These are phyloP conservation scores for Exidia glandulosa DNA, from an alignment of 768 basidiomycete genomes.

Conservation along the genomic window DNA sequence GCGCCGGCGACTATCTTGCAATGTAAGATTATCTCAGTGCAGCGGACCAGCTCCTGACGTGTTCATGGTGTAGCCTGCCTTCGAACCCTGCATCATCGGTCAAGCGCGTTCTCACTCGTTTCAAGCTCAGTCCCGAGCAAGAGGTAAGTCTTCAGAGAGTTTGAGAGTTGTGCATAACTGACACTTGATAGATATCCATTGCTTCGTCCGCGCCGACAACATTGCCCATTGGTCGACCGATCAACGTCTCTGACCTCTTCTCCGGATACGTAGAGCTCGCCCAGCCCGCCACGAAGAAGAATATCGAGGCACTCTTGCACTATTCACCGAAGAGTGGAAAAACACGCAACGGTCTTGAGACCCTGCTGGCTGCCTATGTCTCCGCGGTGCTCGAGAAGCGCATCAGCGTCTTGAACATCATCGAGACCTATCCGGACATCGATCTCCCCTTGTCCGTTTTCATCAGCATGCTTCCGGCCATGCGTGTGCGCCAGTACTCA, in stretches of 20 bases:
- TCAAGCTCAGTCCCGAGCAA: background rate
- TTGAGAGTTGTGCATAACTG: background rate
- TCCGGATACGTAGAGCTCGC: constrained; percentile 37
- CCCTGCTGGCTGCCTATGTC: constrained; percentile 20
- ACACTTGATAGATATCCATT: constrained; percentile 20
- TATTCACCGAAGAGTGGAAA: constrained; percentile 3
- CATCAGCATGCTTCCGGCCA: constrained; percentile 32
- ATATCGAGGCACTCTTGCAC: constrained; percentile 26
- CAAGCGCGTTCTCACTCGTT: background rate
- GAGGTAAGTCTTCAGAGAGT: background rate
- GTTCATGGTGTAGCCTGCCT: no score
- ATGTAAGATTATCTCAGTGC: background rate
- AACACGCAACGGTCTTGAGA: constrained; percentile 18
- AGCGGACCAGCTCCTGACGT: no score
- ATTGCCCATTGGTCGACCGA: constrained; percentile 28
- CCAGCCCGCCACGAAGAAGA: constrained; percentile 33
- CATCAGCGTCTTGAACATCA: constrained; percentile 31
- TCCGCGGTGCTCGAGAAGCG: constrained; percentile 24
- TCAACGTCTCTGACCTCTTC: constrained; percentile 27
- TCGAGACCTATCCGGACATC: constrained; percentile 28
- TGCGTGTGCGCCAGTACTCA: constrained; percentile 40
- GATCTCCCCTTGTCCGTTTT: constrained; percentile 26
- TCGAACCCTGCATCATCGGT: constrained; percentile 2
- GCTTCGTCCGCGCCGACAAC: constrained; percentile 28
- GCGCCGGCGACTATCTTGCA: constrained; percentile 6